Conservation (phyloP, 2,329 filamentous ascomycete species). For the Bipolaris victoriae region DNA sequence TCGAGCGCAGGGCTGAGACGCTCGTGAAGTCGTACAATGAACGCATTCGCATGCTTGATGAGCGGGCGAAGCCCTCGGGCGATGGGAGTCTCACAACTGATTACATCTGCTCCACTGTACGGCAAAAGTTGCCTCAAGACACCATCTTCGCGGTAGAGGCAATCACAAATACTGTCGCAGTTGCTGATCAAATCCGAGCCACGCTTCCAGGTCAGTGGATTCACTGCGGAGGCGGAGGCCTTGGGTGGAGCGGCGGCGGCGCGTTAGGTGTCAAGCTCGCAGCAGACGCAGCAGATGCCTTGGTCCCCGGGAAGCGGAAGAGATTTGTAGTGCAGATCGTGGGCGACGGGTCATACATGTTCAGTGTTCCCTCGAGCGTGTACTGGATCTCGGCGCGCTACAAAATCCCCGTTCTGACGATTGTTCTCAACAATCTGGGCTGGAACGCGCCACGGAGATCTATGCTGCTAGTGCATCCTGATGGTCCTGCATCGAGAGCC, state of each 20-base stretch:
- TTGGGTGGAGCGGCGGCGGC: not conserved
- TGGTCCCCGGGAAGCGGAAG: not conserved
- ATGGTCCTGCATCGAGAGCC: not conserved
- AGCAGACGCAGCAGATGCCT: not conserved
- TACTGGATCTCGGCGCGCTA: not conserved
- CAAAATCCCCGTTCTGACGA: not conserved
- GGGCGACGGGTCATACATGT: not conserved
- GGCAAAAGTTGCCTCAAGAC: not conserved
- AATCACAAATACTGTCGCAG: not conserved
- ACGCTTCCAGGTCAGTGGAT: not conserved
- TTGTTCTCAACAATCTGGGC: not conserved
- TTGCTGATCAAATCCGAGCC: not conserved
- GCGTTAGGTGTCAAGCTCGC: not conserved
- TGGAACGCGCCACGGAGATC: not conserved
- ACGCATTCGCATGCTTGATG: not conserved
- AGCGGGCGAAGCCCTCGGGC: not conserved
- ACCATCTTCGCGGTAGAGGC: not conserved
- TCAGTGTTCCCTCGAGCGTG: not conserved
- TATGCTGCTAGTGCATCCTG: not conserved
- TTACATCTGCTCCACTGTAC: not conserved
- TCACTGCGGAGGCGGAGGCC: not conserved
- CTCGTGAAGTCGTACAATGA: not conserved
- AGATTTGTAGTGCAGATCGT: not conserved
- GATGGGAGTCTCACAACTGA: not conserved
- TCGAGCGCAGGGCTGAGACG: not conserved